Base-by-base conservation (phyloP, 768 basidiomycete species). In the Suillus tomentosus region DNA sequence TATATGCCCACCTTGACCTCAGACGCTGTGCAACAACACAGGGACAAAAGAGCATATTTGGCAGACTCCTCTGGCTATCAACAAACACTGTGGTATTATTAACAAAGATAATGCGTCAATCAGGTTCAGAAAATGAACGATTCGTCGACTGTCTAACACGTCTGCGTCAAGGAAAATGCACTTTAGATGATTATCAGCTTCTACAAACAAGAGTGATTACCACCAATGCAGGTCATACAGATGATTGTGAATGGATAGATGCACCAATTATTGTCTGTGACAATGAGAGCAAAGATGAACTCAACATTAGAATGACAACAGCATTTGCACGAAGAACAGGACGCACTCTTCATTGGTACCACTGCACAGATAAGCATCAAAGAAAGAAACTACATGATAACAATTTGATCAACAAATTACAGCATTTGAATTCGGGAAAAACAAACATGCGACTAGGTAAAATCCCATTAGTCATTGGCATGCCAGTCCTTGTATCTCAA, bases 401-500 rank as follows among this genome's bases (percentile, higher is more conserved):
- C 5, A 34, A 0, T 7, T 15, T 73, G 3, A 13, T 42, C 39
- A 1, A 64, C 3, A 62, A 70, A 42, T 39, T 77, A 3, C 5
- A 43, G 1, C 57, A 6, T 0, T 1, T 77, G 5, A 62, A 70
- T 62, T 75, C 76, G 0, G 76, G 76, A 1, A 31, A 61, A 13
- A 79, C 76, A 1, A 51, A 51, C 27, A 51, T 51, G 50, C 50
- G 24, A 0, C 27, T 51, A 1, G 50, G 50, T 1, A 63, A 66
- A 10, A 58, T 81, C 1, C 80, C 79, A 0, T 54, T 82, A 0
- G 76, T 74, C 0, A 69, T 76, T 5, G 80, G 79, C 0, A 81
- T 82, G 79, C 79, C 78, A 0, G 76, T 82, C 0, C 71, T 80
- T 56, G 64, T 82, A 0, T 61, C 69, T 0, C 71, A 76, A n/a